phyloP scores from a whole-genome alignment of 805 yeast species.

The Ogataea parapolymorpha region DNA sequence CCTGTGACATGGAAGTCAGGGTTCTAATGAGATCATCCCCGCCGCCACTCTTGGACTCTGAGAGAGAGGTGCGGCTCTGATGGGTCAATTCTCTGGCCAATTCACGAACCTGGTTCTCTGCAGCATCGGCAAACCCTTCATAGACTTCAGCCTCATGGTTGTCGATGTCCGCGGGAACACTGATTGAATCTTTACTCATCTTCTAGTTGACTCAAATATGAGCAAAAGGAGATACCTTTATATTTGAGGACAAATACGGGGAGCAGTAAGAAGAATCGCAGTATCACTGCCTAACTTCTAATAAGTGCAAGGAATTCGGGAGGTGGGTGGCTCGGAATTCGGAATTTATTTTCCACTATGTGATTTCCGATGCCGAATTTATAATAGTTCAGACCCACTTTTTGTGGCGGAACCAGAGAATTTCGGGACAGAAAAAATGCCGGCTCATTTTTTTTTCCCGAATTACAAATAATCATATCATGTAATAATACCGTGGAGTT shows the following conservation, averaged over 20 bases:
- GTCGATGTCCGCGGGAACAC: slow-evolving; percentile 17
- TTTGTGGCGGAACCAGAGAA: not conserved
- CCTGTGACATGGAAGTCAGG: slow-evolving; percentile 49
- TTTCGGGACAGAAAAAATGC: not conserved
- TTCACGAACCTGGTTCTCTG: slow-evolving; percentile 13
- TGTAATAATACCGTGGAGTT: too few relatives aligned
- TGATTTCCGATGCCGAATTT: not conserved
- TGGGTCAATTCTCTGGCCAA: slow-evolving; percentile 41
- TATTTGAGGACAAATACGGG: not conserved
- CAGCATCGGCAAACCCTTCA: slow-evolving; percentile 8
- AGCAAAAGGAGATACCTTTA: not conserved
- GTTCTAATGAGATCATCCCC: slow-evolving; percentile 27
- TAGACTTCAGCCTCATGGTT: slow-evolving; percentile 8
- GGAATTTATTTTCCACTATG: not conserved
- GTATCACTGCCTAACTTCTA: not conserved
- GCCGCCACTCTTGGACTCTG: not conserved
- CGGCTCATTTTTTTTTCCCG: not conserved
- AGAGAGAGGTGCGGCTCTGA: slow-evolving; percentile 9
- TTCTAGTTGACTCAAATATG: not conserved
- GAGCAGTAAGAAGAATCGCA: not conserved
- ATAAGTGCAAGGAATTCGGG: not conserved
- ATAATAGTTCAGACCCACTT: not conserved
- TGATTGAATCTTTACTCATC: slow-evolving; percentile 20
- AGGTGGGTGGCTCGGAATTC: not conserved
- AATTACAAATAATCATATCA: too few relatives aligned